Percentiles rank a stretch among this genome's conserved stretches.
These are phyloP conservation scores for Kluyveromyces aestuarii DNA, from an alignment of 805 yeast genomes.

Conservation along the genomic window DNA sequence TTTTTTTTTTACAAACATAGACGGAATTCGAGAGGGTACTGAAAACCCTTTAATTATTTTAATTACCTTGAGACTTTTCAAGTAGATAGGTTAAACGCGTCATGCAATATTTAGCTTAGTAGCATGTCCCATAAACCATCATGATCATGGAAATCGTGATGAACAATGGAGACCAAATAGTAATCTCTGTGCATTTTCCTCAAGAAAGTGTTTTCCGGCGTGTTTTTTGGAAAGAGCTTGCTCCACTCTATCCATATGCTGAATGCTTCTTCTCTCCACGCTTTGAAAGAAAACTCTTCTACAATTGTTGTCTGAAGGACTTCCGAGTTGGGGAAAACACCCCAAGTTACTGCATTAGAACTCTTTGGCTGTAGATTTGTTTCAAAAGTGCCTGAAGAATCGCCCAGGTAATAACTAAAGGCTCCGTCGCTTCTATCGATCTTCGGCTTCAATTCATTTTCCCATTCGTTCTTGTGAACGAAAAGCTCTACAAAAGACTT, in stretches of 20 bases:
- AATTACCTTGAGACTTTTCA: background rate
- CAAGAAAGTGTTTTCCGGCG: constrained; percentile 52
- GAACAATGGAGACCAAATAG: constrained; percentile 74
- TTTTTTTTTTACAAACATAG: background rate
- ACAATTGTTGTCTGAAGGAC: constrained; percentile 87
- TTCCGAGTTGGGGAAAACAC: constrained; percentile 87
- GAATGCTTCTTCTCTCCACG: constrained; percentile 96
- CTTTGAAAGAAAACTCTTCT: constrained; percentile 84
- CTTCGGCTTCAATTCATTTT: constrained; percentile 39
- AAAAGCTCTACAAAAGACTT: constrained; percentile 91
- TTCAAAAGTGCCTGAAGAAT: constrained; percentile 44
- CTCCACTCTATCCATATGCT: constrained; percentile 91
- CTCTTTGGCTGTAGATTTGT: constrained; percentile 48
- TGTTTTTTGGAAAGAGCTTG: constrained; percentile 50
- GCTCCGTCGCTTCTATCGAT: constrained; percentile 36
- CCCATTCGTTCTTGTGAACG: constrained; percentile 67
- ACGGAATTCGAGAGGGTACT: background rate
- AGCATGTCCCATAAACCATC: constrained; percentile 69
- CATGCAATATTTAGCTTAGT: constrained; percentile 9
- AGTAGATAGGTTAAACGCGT: background rate
- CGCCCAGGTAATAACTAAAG: constrained; percentile 71
- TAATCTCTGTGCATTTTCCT: constrained; percentile 52
- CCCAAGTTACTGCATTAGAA: constrained; percentile 94
- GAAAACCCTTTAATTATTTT: background rate
- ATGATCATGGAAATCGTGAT: constrained; percentile 72